Base-by-base conservation (phyloP, 805 yeast species). In the Komagataella mondaviorum region DNA sequence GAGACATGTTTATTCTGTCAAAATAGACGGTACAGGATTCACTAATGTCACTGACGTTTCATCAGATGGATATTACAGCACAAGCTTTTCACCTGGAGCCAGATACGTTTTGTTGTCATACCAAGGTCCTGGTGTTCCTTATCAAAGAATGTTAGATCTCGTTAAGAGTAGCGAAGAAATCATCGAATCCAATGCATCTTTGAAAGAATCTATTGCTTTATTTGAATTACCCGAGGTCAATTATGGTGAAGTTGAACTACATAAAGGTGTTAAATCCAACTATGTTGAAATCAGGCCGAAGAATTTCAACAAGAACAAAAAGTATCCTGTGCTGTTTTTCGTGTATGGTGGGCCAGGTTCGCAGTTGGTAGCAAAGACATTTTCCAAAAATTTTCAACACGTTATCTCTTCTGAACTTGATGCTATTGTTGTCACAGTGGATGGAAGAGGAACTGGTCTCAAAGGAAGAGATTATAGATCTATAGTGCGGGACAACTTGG, bases 271-370 rank as follows among this genome's bases (percentile, higher is more conserved):
- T 18, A 82, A 77, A 49, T 52, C 61, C 10, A 87, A 90, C 65
- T 77, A 79, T 24, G 73, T 80, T 53, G 96, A 90, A 64, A 83
- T 88, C 4, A 69, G 82, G 47, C 98, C 98, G 1, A 75, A 82
- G 46, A 69, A 74, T 56, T 93, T 93, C 62, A 76, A 86, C 59
- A 69, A 72, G 10, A 59, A 67, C 6, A 70, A 73, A 59, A 73
- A 82, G 63, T 89, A 91, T 63, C 98, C 98, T 0, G 81, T 93
- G 0, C 71, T 93, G 53, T 91, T 93, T 63, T 89, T 76, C 62
- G 89, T 89, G 4, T 93, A 93, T 62, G 97, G 96, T 20, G 99
- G 99, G 0, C 99, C 99, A 6, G 93, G 89, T 43, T 85, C 96
- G 5, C 98, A 93, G 65, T 71, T 78, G 51, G 96, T 91, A 6